Base-by-base conservation (phyloP, 441 rosid genomes). In the Jatropha multifida region DNA sequence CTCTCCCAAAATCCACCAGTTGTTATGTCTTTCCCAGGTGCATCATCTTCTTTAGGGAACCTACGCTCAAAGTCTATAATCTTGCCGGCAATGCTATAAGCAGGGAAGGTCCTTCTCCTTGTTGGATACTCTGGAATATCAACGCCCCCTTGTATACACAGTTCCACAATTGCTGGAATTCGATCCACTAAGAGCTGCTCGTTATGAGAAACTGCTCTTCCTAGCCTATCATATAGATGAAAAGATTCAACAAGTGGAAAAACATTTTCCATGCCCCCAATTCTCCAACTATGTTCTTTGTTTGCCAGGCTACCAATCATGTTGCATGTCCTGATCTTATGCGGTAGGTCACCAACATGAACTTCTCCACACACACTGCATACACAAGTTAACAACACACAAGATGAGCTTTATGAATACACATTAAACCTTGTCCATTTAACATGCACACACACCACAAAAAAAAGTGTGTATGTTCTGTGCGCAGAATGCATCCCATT, bases 361-460 rank as follows among this genome's bases (percentile, higher is more conserved):
- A 85, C 88, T 83, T 84, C 89, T 59, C 80, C 85, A 42, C 89
- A 86, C 5, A 78, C 77, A 65, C 89, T 87, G 85, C 82, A 83
- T n/a, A 42, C 8, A 65, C 65, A 71, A 59, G 61, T 37, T 49
- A 76, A 59, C 52, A 62, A 41, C 41, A 60, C 20, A 41, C n/a
- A 52, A 48, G 65, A 48, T 32, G 62, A 68, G 64, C 49, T 41
- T 15, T 17, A 69, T 8, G 7, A 54, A 15, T 27, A 37, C 15
- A 3, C 2, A 18, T 37, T 32, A 8, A n/a, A 37, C 32, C 23
- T 8, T 32, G 64, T 26, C 0, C 10, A 10, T 6, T 15, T 26
- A 26, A 15, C 14, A 59, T 10, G 38, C 63, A 60, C 64, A 32
- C 32, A 32, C 32, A 42, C 46, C 23, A 23, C 1, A 32, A 32